Conservation (phyloP, 1,139 yeast species). For the Blastobotrys aristatus region DNA sequence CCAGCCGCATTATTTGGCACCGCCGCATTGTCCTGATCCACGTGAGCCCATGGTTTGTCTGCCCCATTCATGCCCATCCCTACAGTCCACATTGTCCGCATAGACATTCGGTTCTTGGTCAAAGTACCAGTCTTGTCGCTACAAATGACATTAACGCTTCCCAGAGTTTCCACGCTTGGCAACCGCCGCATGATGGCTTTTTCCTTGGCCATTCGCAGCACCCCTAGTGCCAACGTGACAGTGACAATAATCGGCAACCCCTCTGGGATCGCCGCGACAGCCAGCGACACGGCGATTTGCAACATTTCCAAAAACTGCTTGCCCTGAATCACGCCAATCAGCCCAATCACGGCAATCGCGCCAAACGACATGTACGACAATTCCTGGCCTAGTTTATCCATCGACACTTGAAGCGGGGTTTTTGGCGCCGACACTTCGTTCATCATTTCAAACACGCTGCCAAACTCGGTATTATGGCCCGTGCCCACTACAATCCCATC, state of each 20-base stretch:
- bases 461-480: slow-evolving; percentile 83
- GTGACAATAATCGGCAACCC: slow-evolving; percentile 96
- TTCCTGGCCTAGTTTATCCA: slow-evolving; percentile 92
- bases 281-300: slow-evolving; percentile 90
- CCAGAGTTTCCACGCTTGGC: slow-evolving; percentile 93
- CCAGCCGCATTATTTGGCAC: slow-evolving; percentile 22
- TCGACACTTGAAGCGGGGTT: slow-evolving; percentile 88
- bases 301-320: slow-evolving; percentile 95
- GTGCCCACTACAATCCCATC: slow-evolving; percentile 90
- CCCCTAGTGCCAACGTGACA: slow-evolving; percentile 92
- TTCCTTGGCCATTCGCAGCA: slow-evolving; percentile 87
- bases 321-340: slow-evolving; percentile 84
- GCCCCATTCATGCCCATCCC: slow-evolving; percentile 55
- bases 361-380: slow-evolving; percentile 75
- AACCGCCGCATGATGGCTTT: slow-evolving; percentile 89
- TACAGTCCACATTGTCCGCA: slow-evolving; percentile 83
- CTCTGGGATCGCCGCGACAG: slow-evolving; percentile 98
- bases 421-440: slow-evolving; percentile 88
- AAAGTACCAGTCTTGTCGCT: slow-evolving; percentile 94
- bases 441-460: slow-evolving; percentile 87
- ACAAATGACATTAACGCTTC: slow-evolving; percentile 91
- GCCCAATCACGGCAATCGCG: slow-evolving; percentile 80
- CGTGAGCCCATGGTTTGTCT: slow-evolving; percentile 23
- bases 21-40: slow-evolving; percentile 11
- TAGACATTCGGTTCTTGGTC: slow-evolving; percentile 89